A percentile compares a stretch with the other conserved stretches of the same genome.
These are phyloP conservation scores for Omphalea diandra DNA, from an alignment of 441 rosid genomes.

Conservation along the genomic window DNA sequence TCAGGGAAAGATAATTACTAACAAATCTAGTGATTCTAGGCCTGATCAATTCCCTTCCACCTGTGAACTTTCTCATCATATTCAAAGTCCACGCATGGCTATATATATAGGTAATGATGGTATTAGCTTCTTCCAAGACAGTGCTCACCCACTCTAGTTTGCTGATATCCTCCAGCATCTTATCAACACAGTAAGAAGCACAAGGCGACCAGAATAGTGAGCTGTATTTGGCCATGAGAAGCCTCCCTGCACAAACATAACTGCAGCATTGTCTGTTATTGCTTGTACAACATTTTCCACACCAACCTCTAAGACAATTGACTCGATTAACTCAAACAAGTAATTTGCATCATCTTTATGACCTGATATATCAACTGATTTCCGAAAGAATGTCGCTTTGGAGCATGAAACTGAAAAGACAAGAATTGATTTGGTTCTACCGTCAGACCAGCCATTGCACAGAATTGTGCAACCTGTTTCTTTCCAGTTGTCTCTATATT, in stretches of 20 bases:
- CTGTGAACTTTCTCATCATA: slow-evolving; percentile 53
- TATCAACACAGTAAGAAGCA: slow-evolving; percentile 51
- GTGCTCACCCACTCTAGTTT: slow-evolving; percentile 48
- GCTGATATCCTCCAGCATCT: slow-evolving; percentile 64
- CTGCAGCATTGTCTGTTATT: slow-evolving; percentile 46
- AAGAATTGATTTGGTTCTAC: slow-evolving; percentile 35
- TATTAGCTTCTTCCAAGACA: slow-evolving; percentile 55
- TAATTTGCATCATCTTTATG: slow-evolving; percentile 51
- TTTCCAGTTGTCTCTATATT: slow-evolving; percentile 50
- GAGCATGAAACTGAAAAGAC: slow-evolving; percentile 46
- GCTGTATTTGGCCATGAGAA: slow-evolving; percentile 51
- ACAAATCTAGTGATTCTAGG: slow-evolving; percentile 43
- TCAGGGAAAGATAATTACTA: slow-evolving; percentile 41
- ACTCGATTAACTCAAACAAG: slow-evolving; percentile 56
- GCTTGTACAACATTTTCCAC: slow-evolving; percentile 57
- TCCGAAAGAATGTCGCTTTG: slow-evolving; percentile 52
- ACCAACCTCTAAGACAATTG: slow-evolving; percentile 57
- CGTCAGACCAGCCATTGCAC: slow-evolving; percentile 49
- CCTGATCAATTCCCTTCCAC: slow-evolving; percentile 49
- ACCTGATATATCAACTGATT: slow-evolving; percentile 50
- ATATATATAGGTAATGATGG: slow-evolving; percentile 39
- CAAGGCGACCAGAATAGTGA: slow-evolving; percentile 65
- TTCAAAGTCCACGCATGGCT: slow-evolving; percentile 44
- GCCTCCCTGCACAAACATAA: slow-evolving; percentile 55
- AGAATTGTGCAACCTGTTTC: slow-evolving; percentile 62